Percentiles rank a stretch among this genome's conserved stretches.
Conservation (phyloP, 441 rosid species). For the Eruca vesicaria region DNA sequence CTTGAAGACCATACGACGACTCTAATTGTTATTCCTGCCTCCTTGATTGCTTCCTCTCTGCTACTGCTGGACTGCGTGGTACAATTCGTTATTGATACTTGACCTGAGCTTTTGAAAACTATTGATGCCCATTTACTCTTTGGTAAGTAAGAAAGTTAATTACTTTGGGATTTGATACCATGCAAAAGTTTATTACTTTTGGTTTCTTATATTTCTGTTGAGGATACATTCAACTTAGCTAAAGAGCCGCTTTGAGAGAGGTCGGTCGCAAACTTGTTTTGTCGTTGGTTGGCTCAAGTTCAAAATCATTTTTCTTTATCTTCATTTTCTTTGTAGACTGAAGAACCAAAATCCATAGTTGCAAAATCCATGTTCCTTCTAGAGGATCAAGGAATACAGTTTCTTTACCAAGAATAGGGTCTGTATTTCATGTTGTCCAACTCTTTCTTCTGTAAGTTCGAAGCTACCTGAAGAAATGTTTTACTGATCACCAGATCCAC, state of each 20-base stretch:
- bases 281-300: too few species aligned
- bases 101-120: conserved; percentile 72
- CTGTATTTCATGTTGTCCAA: conserved; percentile 69
- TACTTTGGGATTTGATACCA: neutral
- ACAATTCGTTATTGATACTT: conserved; percentile 92
- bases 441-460: conserved; percentile 82
- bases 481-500: conserved; percentile 84
- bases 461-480: too few species aligned
- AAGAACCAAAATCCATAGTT: too few species aligned
- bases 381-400: too few species aligned
- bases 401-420: conserved; percentile 80
- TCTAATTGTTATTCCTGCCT: conserved; percentile 69
- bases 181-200: neutral
- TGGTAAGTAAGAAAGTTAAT: conserved; percentile 1
- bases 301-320: too few species aligned
- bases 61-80: conserved; percentile 95
- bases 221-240: too few species aligned
- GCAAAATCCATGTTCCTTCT: too few species aligned
- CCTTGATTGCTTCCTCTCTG: conserved; percentile 54
- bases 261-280: too few species aligned
- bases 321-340: too few species aligned
- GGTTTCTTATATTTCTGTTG: neutral
- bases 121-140: conserved; percentile 63
- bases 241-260: too few species aligned
- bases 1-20: conserved; percentile 83